phyloP scores from a whole-genome alignment of 257 asterid species.

The Plantago elongata region DNA sequence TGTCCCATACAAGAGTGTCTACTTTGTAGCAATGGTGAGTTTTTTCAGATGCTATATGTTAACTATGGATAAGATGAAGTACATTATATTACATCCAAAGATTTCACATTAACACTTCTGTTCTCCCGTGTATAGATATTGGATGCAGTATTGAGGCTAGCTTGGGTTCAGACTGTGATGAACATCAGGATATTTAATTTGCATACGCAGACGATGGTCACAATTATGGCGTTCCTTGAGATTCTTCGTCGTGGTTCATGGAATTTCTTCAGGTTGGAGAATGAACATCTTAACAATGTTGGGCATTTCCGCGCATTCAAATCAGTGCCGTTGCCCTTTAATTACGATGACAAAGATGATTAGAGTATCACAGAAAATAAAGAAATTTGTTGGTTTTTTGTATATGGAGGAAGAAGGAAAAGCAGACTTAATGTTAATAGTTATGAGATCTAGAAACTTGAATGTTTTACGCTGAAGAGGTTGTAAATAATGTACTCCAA shows the following conservation, averaged over 20 bases:
- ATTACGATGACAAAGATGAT: constrained; percentile 40
- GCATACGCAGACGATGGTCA: constrained; percentile 38
- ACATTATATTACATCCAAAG: neutral
- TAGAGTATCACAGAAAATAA: constrained; percentile 17
- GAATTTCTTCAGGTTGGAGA: constrained; percentile 77
- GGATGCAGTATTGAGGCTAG: constrained; percentile 49
- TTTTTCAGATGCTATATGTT: neutral
- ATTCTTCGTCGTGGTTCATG: constrained; percentile 65
- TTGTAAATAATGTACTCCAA: too few relatives aligned
- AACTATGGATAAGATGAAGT: too few relatives aligned
- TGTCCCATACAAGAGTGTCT: constrained; percentile 38
- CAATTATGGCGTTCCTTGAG: constrained; percentile 52
- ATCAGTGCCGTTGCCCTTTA: constrained; percentile 68
- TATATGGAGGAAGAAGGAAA: too few relatives aligned
- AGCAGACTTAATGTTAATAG: too few relatives aligned
- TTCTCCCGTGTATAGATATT: constrained; percentile 28
- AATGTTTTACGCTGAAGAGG: too few relatives aligned
- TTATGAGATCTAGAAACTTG: too few relatives aligned
- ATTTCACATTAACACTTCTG: neutral
- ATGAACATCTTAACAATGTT: constrained; percentile 70
- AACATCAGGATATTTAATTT: constrained; percentile 28
- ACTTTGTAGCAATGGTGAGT: constrained; percentile 55
- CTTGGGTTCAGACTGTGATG: constrained; percentile 66
- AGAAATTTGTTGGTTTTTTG: too few relatives aligned
- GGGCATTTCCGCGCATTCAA: constrained; percentile 69